phyloP scores from a whole-genome alignment of 257 asterid species.

The Knoxia roxburghii region DNA sequence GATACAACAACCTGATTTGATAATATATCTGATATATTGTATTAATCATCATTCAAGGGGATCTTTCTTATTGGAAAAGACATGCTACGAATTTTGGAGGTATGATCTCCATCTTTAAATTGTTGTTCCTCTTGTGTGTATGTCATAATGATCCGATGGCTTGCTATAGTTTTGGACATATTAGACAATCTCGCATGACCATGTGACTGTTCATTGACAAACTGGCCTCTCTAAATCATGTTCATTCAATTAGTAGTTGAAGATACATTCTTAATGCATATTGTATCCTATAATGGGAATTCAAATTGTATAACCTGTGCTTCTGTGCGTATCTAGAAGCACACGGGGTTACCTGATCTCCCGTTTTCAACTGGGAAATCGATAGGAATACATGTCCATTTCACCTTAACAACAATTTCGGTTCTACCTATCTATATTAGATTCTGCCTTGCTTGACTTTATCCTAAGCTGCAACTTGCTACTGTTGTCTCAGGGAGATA shows the following conservation, averaged over 20 bases:
- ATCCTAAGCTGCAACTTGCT: not conserved
- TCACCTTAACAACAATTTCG: not conserved
- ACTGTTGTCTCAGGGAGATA: conserved; percentile 52
- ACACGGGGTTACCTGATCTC: too few relatives aligned
- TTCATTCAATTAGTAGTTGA: not conserved
- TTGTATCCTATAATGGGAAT: not conserved
- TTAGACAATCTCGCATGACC: too few relatives aligned
- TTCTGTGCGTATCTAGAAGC: too few relatives aligned
- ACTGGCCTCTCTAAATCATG: not conserved
- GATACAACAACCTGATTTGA: not conserved
- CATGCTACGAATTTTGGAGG: conserved; percentile 56
- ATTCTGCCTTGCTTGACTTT: not conserved
- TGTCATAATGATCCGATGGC: not conserved
- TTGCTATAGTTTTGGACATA: not conserved
- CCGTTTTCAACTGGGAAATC: too few relatives aligned
- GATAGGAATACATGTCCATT: not conserved
- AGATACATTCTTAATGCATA: not conserved
- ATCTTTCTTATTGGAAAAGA: conserved; percentile 62
- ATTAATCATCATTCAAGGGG: conserved; percentile 45
- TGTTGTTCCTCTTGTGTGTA: not conserved
- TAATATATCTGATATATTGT: not conserved
- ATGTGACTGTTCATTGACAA: not conserved
- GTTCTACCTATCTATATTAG: not conserved
- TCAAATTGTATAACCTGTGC: not conserved
- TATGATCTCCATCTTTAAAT: conserved; percentile 21